Evolutionary conservation across 345 rosid genomes (phyloP), one percentile per base, ranked within the genome.

Genomic region (Citrus sp.): DNA sequence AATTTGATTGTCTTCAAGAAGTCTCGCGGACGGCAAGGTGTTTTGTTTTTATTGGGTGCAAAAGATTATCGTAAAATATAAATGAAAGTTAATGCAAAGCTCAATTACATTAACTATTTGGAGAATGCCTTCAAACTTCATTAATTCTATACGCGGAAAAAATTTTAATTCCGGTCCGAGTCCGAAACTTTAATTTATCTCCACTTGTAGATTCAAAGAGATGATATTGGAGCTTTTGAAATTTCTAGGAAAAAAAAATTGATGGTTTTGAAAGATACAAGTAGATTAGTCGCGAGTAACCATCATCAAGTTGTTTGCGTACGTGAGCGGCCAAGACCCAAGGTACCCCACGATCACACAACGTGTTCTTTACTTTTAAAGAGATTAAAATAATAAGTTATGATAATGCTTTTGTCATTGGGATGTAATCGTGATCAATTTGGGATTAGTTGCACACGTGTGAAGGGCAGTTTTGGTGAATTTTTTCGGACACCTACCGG

Each of bases 1-100:
- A 54, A 54, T 54, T 54, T 54, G 75, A 75, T 19, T 24, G 67
- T 30, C 21, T 30, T 9, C 16, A 70, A 70, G 9, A 30, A 61
- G 76, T 80, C 49, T 76, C 75, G 75, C 35, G 18, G 59, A 61
- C 58, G 84, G 70, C 66, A 51, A 67, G 71, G 24, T 27, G 59
- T 40, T 6, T 1, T 18, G 30, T 42, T 46, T 24, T 25, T 25
- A 69, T 69, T 24, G 34, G 13, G 2, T 7, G n/a, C 30, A 42
- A 27, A 22, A 13, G 1, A 13, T 3, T 13, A 13, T 46, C 14
- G 4, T 9, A 60, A 66, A 35, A 21, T 2, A 9, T 2, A 22
- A 40, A 64, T 8, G 19, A 32, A 64, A 16, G 35, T 64, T 32
- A 32, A 30, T 7, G 40, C 10, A 5, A 3, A 32, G 68, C 3